Conservation (phyloP, 192 early-diverging fungal genomes). For the Lobosporangium transversale region DNA sequence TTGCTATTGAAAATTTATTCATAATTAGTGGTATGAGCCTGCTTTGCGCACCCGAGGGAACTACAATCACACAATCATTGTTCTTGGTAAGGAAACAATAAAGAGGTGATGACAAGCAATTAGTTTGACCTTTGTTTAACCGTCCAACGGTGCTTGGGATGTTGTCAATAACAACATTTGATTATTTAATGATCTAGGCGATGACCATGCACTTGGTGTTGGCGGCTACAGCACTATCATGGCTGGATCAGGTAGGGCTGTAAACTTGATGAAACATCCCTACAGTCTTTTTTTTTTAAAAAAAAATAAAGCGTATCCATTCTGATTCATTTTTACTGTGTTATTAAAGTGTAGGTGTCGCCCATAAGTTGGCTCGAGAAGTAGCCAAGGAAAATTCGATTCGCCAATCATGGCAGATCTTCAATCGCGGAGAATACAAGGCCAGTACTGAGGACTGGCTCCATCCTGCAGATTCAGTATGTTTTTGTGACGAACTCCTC, state of each 20-base stretch:
- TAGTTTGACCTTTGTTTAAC: not conserved
- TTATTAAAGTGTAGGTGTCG: constrained; percentile 14
- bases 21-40: constrained; percentile 36
- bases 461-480: constrained; percentile 49
- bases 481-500: too few relatives aligned
- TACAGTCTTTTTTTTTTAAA: not conserved
- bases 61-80: constrained; percentile 40
- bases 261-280: not conserved
- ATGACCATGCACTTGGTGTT: constrained; percentile 51
- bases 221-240: constrained; percentile 40
- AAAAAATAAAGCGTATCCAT: not conserved
- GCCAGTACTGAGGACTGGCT: constrained; percentile 51
- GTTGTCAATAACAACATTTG: too few relatives aligned
- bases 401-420: constrained; percentile 51
- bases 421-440: constrained; percentile 49
- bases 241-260: constrained; percentile 31
- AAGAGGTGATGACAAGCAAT: not conserved
- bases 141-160: too few relatives aligned
- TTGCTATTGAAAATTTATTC: not conserved
- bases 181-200: constrained; percentile 19
- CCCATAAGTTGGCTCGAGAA: constrained; percentile 27
- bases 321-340: not conserved
- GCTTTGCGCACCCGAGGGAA: constrained; percentile 33
- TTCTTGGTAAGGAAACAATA: constrained; percentile 16
- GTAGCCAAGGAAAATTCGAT: constrained; percentile 37